phyloP scores from a whole-genome alignment of 768 basidiomycete genomes.

The Boletus sp. region DNA sequence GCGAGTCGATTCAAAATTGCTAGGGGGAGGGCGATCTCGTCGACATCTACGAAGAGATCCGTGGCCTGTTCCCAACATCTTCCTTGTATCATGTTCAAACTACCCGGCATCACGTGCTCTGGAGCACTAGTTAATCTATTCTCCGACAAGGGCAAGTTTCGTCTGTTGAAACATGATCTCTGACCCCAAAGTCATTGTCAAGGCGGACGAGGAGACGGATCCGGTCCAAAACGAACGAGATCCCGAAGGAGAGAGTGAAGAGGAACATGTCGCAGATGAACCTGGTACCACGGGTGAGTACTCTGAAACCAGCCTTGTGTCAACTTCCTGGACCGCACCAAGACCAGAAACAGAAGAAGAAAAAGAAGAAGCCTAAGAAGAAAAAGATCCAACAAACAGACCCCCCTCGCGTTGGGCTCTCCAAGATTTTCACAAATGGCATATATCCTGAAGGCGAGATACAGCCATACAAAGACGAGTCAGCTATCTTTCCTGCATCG shows the following conservation, averaged over 20 bases:
- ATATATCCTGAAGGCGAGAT: slow-evolving; percentile 89
- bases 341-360: slow-evolving; percentile 85
- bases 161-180: slow-evolving; percentile 17
- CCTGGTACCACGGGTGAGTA: slow-evolving; percentile 28
- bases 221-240: slow-evolving; percentile 18
- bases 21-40: no score
- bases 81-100: no score
- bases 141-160: not conserved
- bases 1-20: no score
- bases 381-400: slow-evolving; percentile 83
- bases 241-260: slow-evolving; percentile 31
- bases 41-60: no score
- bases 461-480: slow-evolving; percentile 91
- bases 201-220: slow-evolving; percentile 14
- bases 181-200: slow-evolving; percentile 7
- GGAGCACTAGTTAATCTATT: not conserved
- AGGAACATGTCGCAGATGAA: slow-evolving; percentile 29
- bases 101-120: no score
- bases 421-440: slow-evolving; percentile 85
- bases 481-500: slow-evolving; percentile 31
- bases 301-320: not conserved
- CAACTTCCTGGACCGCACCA: not conserved
- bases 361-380: slow-evolving; percentile 90
- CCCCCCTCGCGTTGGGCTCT: slow-evolving; percentile 85
- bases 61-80: no score